These are phyloP conservation scores for Lophiostoma macrostomum DNA, from an alignment of 495 filamentous ascomycete genomes.

Conservation along the genomic window DNA sequence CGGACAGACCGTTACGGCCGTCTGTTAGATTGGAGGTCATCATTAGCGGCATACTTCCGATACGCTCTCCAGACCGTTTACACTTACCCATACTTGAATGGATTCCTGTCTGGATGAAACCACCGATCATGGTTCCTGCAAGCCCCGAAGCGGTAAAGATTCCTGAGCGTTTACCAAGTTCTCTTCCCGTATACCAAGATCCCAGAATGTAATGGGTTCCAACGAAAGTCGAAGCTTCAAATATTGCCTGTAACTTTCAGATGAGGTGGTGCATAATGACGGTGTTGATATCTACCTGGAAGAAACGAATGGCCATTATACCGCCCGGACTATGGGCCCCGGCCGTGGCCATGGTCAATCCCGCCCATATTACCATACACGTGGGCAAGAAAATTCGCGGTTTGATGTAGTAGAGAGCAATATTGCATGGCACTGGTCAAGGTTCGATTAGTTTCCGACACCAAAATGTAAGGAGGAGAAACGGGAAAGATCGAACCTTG, in stretches of 20 bases:
- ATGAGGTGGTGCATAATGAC: not conserved
- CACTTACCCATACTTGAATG: slow-evolving; percentile 51
- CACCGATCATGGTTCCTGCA: slow-evolving; percentile 47
- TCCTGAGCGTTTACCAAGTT: slow-evolving; percentile 60
- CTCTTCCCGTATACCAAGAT: slow-evolving; percentile 63
- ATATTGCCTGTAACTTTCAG: slow-evolving; percentile 44
- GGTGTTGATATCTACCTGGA: slow-evolving; percentile 41
- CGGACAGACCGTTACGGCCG: slow-evolving; percentile 50
- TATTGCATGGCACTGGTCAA: slow-evolving; percentile 58
- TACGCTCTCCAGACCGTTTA: too few species aligned
- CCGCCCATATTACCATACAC: slow-evolving; percentile 61
- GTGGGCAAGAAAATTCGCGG: slow-evolving; percentile 60
- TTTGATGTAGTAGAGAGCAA: slow-evolving; percentile 57
- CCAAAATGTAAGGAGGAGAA: too few species aligned
- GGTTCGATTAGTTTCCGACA: too few species aligned
- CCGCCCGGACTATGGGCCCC: slow-evolving; percentile 47
- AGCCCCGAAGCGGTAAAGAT: slow-evolving; percentile 45
- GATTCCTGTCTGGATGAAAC: slow-evolving; percentile 61
- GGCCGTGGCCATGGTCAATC: slow-evolving; percentile 59
- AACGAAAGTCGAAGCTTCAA: slow-evolving; percentile 58
- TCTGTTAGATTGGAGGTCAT: too few species aligned
- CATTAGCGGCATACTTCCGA: too few species aligned
- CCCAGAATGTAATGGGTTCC: slow-evolving; percentile 66
- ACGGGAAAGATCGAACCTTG: too few species aligned
- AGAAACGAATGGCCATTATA: slow-evolving; percentile 69